phyloP scores from a whole-genome alignment of 1,284 basidiomycete genomes.

The Schizophyllum commune region DNA sequence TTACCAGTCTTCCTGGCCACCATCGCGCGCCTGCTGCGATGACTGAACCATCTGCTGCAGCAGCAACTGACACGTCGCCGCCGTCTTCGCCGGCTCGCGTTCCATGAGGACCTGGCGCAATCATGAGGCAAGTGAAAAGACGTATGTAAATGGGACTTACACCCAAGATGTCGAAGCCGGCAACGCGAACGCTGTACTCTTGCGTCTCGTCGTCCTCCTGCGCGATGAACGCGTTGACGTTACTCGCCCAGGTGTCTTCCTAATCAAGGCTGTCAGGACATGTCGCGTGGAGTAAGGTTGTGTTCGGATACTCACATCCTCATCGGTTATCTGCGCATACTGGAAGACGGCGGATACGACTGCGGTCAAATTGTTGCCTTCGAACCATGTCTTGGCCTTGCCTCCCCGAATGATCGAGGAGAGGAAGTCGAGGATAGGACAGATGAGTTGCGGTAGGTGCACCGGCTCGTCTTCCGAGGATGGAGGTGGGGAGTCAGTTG shows the following conservation, averaged over 20 bases:
- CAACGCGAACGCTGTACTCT: slow-evolving; percentile 74
- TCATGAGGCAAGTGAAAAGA: slow-evolving; percentile 4
- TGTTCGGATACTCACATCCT: slow-evolving; percentile 55
- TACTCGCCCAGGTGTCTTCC: slow-evolving; percentile 88
- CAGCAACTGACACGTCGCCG: slow-evolving; percentile 47
- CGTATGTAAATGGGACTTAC: slow-evolving; percentile 36
- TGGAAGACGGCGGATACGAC: slow-evolving; percentile 59
- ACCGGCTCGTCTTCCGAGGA: slow-evolving; percentile 75
- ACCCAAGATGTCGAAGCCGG: slow-evolving; percentile 77
- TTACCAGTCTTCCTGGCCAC: slow-evolving; percentile 41
- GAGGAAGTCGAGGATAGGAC: slow-evolving; percentile 78
- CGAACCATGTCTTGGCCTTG: slow-evolving; percentile 57
- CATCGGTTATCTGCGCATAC: slow-evolving; percentile 83
- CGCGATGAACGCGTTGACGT: slow-evolving; percentile 88
- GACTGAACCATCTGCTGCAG: slow-evolving; percentile 50
- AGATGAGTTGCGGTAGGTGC: slow-evolving; percentile 69
- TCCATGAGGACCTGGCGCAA: slow-evolving; percentile 62
- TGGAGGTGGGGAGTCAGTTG: slow-evolving; percentile 44
- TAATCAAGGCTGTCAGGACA: slow-evolving; percentile 20
- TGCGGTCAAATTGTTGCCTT: slow-evolving; percentile 40
- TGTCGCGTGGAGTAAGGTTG: not conserved
- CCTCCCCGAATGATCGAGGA: slow-evolving; percentile 55
- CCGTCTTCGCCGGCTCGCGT: slow-evolving; percentile 50
- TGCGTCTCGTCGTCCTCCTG: slow-evolving; percentile 93
- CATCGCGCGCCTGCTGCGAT: slow-evolving; percentile 46